A percentile compares a stretch with the other conserved stretches of the same genome.
phyloP scores from a whole-genome alignment of 306 rosid genomes.

The Dryas drummondii region DNA sequence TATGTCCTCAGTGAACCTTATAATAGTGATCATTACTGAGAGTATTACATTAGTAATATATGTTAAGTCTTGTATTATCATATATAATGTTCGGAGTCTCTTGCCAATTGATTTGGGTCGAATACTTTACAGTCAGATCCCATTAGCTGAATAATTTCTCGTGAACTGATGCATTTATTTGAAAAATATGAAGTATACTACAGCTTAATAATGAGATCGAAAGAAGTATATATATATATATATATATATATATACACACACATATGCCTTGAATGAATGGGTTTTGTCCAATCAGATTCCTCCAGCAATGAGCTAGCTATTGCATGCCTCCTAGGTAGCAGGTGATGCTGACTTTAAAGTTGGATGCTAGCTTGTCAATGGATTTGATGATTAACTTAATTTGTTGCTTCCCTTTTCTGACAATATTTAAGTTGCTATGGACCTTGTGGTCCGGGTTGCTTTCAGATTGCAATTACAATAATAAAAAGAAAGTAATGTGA shows the following conservation, averaged over 20 bases:
- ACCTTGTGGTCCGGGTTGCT: constrained; percentile 28
- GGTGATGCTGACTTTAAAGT: constrained; percentile 24
- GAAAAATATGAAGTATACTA: too few relatives aligned
- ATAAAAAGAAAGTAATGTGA: constrained; percentile 17
- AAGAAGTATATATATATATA: too few relatives aligned
- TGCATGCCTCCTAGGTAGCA: constrained; percentile 26
- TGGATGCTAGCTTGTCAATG: constrained; percentile 33
- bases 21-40: too few relatives aligned
- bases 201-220: too few relatives aligned
- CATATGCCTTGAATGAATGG: constrained; percentile 12
- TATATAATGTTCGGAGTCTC: too few relatives aligned
- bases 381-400: constrained; percentile 29
- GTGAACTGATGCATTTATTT: too few relatives aligned
- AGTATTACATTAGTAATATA: too few relatives aligned
- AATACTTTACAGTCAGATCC: too few relatives aligned
- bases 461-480: constrained; percentile 31
- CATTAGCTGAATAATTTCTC: too few relatives aligned
- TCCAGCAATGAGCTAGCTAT: constrained; percentile 20
- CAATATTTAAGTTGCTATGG: constrained; percentile 7
- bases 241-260: neutral
- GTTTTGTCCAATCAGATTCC: constrained; percentile 34
- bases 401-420: constrained; percentile 34
- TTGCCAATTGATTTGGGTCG: too few relatives aligned
- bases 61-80: too few relatives aligned
- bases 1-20: too few relatives aligned